These are phyloP conservation scores for Tetrapisispora arboricola DNA, from an alignment of 805 yeast species.

Conservation along the genomic window DNA sequence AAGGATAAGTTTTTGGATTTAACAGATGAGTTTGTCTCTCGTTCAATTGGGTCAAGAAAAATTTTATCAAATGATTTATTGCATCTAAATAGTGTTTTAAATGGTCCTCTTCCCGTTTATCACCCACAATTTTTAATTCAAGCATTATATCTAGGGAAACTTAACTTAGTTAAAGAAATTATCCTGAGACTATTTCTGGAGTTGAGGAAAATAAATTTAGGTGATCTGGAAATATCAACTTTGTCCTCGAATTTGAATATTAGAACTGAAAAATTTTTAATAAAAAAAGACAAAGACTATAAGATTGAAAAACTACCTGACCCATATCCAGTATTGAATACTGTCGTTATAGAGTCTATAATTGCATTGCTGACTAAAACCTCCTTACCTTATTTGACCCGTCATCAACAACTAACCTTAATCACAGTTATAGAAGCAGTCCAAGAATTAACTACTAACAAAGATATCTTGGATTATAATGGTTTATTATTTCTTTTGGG, in stretches of 20 bases:
- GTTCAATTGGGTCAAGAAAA: slow-evolving; percentile 48
- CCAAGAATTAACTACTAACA: slow-evolving; percentile 40
- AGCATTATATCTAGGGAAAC: slow-evolving; percentile 51
- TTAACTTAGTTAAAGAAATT: slow-evolving; percentile 45
- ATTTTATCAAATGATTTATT: slow-evolving; percentile 47
- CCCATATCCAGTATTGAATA: slow-evolving; percentile 34
- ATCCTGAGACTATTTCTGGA: slow-evolving; percentile 42
- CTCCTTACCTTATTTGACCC: slow-evolving; percentile 69
- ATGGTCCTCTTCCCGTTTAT: slow-evolving; percentile 82
- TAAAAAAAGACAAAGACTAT: slow-evolving; percentile 17
- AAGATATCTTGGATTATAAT: slow-evolving; percentile 32
- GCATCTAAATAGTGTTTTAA: slow-evolving; percentile 63
- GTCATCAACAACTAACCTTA: slow-evolving; percentile 85
- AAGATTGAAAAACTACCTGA: slow-evolving; percentile 26
- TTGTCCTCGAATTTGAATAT: slow-evolving; percentile 27
- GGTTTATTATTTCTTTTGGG: slow-evolving; percentile 68
- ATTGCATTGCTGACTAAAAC: slow-evolving; percentile 50
- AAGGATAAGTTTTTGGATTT: slow-evolving; percentile 61
- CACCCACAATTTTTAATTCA: slow-evolving; percentile 87
- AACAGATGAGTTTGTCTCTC: slow-evolving; percentile 40
- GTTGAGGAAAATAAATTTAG: slow-evolving; percentile 45
- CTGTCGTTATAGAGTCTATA: slow-evolving; percentile 37
- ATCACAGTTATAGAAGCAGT: slow-evolving; percentile 59
- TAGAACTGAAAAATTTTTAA: slow-evolving; percentile 20
- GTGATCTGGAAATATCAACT: slow-evolving; percentile 25